Percentiles rank a stretch among this genome's conserved stretches.
These are phyloP conservation scores for Sclerospora graminicola DNA, from an alignment of 352 stramenopile species.

Conservation along the genomic window DNA sequence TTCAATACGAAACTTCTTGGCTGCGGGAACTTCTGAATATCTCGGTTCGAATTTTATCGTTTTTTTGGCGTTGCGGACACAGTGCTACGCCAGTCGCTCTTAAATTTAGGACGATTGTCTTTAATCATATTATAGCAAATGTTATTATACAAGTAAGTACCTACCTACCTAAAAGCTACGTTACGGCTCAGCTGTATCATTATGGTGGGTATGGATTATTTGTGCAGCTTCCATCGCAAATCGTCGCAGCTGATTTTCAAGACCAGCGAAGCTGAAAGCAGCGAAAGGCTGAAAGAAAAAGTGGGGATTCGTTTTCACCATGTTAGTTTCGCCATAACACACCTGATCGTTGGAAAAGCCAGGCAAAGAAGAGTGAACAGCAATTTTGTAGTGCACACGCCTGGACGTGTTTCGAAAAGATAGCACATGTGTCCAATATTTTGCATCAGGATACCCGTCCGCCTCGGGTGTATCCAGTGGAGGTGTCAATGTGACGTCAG, in stretches of 20 bases:
- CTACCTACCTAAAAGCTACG: too few relatives aligned
- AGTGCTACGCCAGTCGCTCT: too few relatives aligned
- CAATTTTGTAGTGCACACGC: constrained; percentile 35
- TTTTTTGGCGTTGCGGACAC: too few relatives aligned
- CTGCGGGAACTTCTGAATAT: too few relatives aligned
- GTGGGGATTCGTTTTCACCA: constrained; percentile 11
- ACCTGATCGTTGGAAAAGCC: constrained; percentile 36
- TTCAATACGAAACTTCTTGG: too few relatives aligned
- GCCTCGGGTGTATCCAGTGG: constrained; percentile 12
- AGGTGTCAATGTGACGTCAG: constrained; percentile 2
- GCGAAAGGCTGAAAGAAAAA: constrained; percentile 17
- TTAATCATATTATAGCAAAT: neutral
- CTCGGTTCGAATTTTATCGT: too few relatives aligned
- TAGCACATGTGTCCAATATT: constrained; percentile 61
- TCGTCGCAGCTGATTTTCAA: constrained; percentile 13
- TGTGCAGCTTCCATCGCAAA: constrained; percentile 20
- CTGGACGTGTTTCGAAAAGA: constrained; percentile 42
- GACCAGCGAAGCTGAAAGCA: constrained; percentile 11
- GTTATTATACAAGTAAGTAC: too few relatives aligned
- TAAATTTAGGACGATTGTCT: too few relatives aligned
- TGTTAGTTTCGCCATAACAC: constrained; percentile 38
- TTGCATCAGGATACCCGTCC: constrained; percentile 27
- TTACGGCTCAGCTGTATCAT: constrained; percentile 2
- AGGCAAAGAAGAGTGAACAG: constrained; percentile 27
- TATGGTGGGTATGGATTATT: constrained; percentile 4